These are phyloP conservation scores for Closterium sp. DNA, from an alignment of 139 green algal species.

Conservation along the genomic window DNA sequence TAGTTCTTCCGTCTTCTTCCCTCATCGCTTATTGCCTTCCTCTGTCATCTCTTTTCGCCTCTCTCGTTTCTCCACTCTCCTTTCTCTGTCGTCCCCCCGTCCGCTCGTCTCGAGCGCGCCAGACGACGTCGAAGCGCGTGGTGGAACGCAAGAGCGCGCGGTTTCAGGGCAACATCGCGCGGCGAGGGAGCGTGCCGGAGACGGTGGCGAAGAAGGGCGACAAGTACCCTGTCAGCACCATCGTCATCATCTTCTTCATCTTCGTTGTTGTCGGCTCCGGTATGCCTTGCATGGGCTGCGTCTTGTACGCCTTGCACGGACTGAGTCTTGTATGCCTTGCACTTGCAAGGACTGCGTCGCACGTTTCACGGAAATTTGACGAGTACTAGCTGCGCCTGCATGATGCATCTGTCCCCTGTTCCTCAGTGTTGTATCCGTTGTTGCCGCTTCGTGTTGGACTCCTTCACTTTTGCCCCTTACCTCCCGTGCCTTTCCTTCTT, in stretches of 20 bases:
- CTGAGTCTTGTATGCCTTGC: no score
- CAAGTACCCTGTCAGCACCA: slow-evolving; percentile 51
- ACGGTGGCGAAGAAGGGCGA: slow-evolving; percentile 43
- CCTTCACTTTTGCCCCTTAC: not conserved
- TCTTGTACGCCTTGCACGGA: no score
- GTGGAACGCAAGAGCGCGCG: slow-evolving; percentile 48
- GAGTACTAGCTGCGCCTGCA: not conserved
- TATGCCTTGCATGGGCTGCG: not conserved
- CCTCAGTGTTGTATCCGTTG: no score
- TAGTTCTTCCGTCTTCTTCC: not conserved
- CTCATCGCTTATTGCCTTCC: not conserved
- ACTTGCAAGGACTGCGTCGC: no score
- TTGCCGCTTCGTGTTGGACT: not conserved
- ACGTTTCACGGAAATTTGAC: no score
- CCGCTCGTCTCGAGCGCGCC: not conserved
- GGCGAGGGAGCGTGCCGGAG: slow-evolving; percentile 41
- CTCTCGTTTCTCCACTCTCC: not conserved
- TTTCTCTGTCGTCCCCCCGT: not conserved
- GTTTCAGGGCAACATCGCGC: slow-evolving; percentile 57
- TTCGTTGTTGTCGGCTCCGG: slow-evolving; percentile 59
- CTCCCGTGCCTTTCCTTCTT: not conserved
- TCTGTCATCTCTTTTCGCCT: not conserved
- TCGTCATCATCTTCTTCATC: slow-evolving; percentile 59
- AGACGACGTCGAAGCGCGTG: slow-evolving; percentile 52
- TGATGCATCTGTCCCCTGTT: not conserved